phyloP scores from a whole-genome alignment of 2,329 filamentous ascomycete genomes.

The Raffaelea ambrosiae region DNA sequence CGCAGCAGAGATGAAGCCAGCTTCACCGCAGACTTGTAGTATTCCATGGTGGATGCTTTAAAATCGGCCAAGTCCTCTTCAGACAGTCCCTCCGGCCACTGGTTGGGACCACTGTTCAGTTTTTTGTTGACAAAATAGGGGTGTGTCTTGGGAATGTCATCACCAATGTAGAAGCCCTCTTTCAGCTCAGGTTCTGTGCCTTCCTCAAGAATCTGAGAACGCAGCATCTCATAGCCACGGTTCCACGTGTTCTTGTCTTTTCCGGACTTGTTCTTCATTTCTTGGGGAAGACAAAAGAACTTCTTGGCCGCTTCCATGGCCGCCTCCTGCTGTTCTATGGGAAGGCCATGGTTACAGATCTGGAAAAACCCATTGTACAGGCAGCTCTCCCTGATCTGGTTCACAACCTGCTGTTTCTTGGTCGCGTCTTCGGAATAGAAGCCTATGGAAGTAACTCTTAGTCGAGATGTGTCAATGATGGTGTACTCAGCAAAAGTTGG shows the following conservation, averaged over 20 bases:
- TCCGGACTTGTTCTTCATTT: conserved; percentile 28
- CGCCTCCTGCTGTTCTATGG: conserved; percentile 26
- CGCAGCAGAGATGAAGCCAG: conserved; percentile 19
- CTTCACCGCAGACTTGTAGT: conserved; percentile 22
- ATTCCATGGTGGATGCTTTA: conserved; percentile 16
- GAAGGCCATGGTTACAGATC: conserved; percentile 37
- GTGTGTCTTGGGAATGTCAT: conserved; percentile 18
- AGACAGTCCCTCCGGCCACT: conserved; percentile 10
- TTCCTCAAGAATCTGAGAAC: conserved; percentile 21
- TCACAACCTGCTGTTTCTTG: conserved; percentile 6
- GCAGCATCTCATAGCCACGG: conserved; percentile 25
- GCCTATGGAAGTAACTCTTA: background rate
- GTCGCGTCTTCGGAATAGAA: conserved; percentile 7
- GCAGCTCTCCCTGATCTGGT: conserved; percentile 26
- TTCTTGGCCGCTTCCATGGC: conserved; percentile 31
- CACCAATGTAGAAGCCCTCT: conserved; percentile 31
- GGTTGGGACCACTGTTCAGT: conserved; percentile 29
- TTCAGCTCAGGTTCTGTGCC: conserved; percentile 27
- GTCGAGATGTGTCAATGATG: background rate
- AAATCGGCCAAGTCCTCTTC: conserved; percentile 23
- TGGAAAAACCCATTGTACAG: conserved; percentile 45
- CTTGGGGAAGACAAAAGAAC: conserved; percentile 37
- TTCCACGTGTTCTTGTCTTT: conserved; percentile 24
- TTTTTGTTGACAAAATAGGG: conserved; percentile 15
- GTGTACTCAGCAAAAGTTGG: background rate